Conservation (phyloP, 2,329 filamentous ascomycete species). For the Clarireedia hainanense region DNA sequence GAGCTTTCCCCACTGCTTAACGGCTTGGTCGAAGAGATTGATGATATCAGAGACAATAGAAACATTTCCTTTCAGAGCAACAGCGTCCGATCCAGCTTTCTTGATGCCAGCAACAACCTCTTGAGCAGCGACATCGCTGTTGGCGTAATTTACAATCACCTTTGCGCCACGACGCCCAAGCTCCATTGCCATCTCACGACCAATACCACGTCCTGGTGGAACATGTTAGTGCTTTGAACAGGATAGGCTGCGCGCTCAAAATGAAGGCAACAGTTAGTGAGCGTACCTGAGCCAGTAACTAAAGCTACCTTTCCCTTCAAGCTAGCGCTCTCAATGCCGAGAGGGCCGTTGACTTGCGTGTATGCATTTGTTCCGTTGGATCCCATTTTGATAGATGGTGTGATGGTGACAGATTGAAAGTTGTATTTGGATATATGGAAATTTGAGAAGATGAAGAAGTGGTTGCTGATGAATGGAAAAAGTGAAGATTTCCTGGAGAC, state of each 20-base stretch:
- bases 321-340: slow-evolving; percentile 20
- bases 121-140: slow-evolving; percentile 54
- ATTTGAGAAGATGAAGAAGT: too few relatives aligned
- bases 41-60: slow-evolving; percentile 35
- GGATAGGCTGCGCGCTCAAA: too few relatives aligned
- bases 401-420: not conserved
- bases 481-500: not conserved
- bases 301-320: slow-evolving; percentile 25
- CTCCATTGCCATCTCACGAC: slow-evolving; percentile 57
- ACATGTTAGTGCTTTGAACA: not conserved
- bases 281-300: slow-evolving; percentile 28
- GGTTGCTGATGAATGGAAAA: too few relatives aligned
- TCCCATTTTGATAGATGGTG: slow-evolving; percentile 10
- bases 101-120: slow-evolving; percentile 57
- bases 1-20: slow-evolving; percentile 26
- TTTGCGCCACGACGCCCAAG: slow-evolving; percentile 56
- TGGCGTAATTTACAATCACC: slow-evolving; percentile 48
- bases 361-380: slow-evolving; percentile 7
- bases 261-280: not conserved
- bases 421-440: too few relatives aligned
- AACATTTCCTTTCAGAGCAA: slow-evolving; percentile 52
- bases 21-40: slow-evolving; percentile 22
- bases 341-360: slow-evolving; percentile 15
- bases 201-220: slow-evolving; percentile 51
- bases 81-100: slow-evolving; percentile 42